Evolutionary conservation across 1,284 basidiomycete genomes (phyloP).

Genomic region (Mycena sp.): DNA sequence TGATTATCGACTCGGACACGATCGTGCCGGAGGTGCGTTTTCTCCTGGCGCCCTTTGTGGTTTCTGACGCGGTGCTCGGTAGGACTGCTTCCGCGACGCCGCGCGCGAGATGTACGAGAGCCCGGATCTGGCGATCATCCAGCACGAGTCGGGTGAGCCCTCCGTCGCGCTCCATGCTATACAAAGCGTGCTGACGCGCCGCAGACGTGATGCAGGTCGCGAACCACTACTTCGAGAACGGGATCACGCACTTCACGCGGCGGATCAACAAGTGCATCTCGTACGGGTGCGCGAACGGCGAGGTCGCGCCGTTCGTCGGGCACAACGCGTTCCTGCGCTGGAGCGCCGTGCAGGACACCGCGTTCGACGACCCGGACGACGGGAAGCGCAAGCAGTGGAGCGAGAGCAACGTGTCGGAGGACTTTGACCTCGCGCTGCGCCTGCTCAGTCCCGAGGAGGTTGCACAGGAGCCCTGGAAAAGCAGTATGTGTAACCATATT

Average conservation of each 20-base stretch:
- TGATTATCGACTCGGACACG: conserved; percentile 83
- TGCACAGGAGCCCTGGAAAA: not conserved
- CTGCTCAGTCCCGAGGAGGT: not conserved
- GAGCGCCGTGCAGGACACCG: too few relatives aligned
- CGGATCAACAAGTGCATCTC: not conserved
- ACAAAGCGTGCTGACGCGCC: not conserved
- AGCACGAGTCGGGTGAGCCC: conserved; percentile 76
- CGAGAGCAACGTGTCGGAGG: conserved; percentile 88
- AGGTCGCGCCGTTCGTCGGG: too few relatives aligned
- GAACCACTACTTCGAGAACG: too few relatives aligned
- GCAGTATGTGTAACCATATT: not conserved
- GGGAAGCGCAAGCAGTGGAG: conserved; percentile 83
- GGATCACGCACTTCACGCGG: conserved; percentile 85
- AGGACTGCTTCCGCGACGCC: too few relatives aligned
- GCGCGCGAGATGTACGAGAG: conserved; percentile 82
- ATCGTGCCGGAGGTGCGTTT: too few relatives aligned
- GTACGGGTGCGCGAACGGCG: conserved; percentile 76
- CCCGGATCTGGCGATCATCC: conserved; percentile 85
- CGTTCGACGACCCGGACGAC: too few relatives aligned
- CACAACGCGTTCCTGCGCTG: too few relatives aligned
- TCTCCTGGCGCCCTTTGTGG: too few relatives aligned
- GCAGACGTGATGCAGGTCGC: conserved; percentile 87
- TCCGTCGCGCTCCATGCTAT: conserved; percentile 1
- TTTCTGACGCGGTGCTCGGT: too few relatives aligned
- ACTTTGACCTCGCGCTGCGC: conserved; percentile 75